Conservation (phyloP, 1,284 basidiomycete genomes). For the Xerocomus minutiporus region DNA sequence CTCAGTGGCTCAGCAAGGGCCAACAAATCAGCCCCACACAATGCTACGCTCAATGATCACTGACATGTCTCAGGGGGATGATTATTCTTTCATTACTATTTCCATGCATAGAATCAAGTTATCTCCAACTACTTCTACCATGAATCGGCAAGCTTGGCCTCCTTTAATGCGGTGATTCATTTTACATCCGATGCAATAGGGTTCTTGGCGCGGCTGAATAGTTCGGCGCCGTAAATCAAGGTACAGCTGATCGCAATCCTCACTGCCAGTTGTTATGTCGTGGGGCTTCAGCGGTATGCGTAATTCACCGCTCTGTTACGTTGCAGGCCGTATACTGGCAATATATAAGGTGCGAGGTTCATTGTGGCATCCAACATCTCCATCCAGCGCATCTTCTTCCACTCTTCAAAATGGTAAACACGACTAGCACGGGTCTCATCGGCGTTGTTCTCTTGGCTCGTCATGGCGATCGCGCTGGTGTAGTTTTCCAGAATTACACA, state of each 20-base stretch:
- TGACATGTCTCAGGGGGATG: too few species aligned
- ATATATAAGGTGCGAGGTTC: constrained; percentile 14
- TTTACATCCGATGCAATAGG: background rate
- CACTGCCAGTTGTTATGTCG: constrained; percentile 2
- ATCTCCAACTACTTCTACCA: too few species aligned
- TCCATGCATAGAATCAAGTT: background rate
- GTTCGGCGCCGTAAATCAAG: background rate
- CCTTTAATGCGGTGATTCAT: background rate
- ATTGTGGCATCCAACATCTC: background rate
- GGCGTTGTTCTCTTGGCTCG: constrained; percentile 39
- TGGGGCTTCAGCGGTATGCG: background rate
- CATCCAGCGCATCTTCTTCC: background rate
- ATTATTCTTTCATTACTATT: background rate
- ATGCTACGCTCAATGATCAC: too few species aligned
- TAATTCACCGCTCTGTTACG: background rate
- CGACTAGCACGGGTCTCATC: constrained; percentile 26
- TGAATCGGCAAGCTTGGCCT: too few species aligned
- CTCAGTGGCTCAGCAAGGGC: background rate
- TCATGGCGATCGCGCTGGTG: constrained; percentile 42
- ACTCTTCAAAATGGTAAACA: constrained; percentile 24
- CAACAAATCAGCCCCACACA: background rate
- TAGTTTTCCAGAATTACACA: constrained; percentile 33
- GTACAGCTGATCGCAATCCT: background rate
- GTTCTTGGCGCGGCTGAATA: background rate
- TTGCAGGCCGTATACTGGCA: background rate